Evolutionary conservation across 1,139 yeast species (phyloP).

Genomic region (Hansenula sp.): DNA sequence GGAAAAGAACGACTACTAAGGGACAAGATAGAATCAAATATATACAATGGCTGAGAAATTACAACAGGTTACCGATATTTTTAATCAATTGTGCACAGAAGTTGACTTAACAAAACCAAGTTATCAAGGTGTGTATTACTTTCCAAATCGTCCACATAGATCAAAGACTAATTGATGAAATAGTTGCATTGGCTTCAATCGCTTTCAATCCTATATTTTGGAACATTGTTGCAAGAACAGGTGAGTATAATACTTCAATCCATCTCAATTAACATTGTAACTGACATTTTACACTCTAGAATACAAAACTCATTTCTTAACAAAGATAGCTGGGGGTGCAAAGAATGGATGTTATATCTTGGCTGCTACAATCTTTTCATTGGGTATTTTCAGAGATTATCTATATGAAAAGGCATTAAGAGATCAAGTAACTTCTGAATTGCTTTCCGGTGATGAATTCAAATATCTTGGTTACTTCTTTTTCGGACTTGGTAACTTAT

Average conservation of each 20-base stretch:
- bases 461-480: constrained; percentile 39
- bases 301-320: constrained; percentile 67
- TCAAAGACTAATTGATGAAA: background rate
- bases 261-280: background rate
- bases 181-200: constrained; percentile 50
- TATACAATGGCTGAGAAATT: constrained; percentile 1
- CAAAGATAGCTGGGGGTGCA: constrained; percentile 68
- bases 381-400: constrained; percentile 80
- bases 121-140: constrained; percentile 3
- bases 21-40: background rate
- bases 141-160: too few relatives aligned
- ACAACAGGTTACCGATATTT: background rate
- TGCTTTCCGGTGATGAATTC: constrained; percentile 35
- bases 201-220: constrained; percentile 93
- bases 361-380: constrained; percentile 75
- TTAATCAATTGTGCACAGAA: constrained; percentile 3
- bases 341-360: constrained; percentile 76
- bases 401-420: constrained; percentile 67
- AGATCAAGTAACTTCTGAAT: constrained; percentile 45
- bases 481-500: constrained; percentile 69
- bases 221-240: constrained; percentile 83
- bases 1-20: background rate
- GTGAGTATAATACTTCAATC: constrained; percentile 19
- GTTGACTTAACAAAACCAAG: constrained; percentile 4
- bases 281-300: constrained; percentile 32